Evolutionary conservation across 495 filamentous ascomycete genomes (phyloP).

Genomic region (Aspergillus olivimuriae): DNA sequence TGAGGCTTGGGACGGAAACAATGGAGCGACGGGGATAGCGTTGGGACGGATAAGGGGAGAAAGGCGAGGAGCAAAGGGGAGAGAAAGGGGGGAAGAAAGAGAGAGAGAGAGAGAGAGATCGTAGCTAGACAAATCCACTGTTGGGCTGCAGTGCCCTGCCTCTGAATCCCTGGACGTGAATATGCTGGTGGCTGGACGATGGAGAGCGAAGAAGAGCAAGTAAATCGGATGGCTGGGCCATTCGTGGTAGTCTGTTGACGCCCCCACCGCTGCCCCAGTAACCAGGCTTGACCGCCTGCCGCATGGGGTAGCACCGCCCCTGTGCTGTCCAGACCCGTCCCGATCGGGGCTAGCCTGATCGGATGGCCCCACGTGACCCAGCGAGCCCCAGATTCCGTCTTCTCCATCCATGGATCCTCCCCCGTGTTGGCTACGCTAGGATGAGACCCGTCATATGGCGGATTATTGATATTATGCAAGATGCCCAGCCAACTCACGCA

Average conservation of each 20-base stretch:
- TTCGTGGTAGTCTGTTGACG: slow-evolving; percentile 42
- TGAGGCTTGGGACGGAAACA: too few relatives aligned
- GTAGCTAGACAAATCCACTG: slow-evolving; percentile 28
- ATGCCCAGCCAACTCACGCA: too few relatives aligned
- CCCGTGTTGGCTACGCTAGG: too few relatives aligned
- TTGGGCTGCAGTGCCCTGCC: slow-evolving; percentile 25
- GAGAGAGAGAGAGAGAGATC: slow-evolving; percentile 20
- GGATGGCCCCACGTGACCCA: too few relatives aligned
- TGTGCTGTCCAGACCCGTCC: neutral
- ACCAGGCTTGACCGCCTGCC: slow-evolving; percentile 30
- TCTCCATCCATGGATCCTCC: too few relatives aligned
- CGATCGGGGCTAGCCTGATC: slow-evolving; percentile 4
- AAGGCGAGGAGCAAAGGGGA: slow-evolving; percentile 24
- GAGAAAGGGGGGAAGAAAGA: slow-evolving; percentile 19
- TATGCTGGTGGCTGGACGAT: slow-evolving; percentile 22
- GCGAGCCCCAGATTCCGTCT: too few relatives aligned
- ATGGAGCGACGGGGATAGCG: slow-evolving; percentile 5
- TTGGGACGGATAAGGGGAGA: slow-evolving; percentile 12
- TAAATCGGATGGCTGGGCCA: slow-evolving; percentile 43
- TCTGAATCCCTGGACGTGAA: slow-evolving; percentile 11
- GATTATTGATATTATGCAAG: too few relatives aligned
- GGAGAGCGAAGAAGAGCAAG: slow-evolving; percentile 22
- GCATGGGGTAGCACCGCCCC: slow-evolving; percentile 11
- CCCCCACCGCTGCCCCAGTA: slow-evolving; percentile 27
- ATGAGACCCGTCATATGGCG: too few relatives aligned